A percentile compares a stretch with the other conserved stretches of the same genome.
Evolutionary conservation across 257 asterid genomes (phyloP).

Genomic region (Ophiorrhiza pumila): DNA sequence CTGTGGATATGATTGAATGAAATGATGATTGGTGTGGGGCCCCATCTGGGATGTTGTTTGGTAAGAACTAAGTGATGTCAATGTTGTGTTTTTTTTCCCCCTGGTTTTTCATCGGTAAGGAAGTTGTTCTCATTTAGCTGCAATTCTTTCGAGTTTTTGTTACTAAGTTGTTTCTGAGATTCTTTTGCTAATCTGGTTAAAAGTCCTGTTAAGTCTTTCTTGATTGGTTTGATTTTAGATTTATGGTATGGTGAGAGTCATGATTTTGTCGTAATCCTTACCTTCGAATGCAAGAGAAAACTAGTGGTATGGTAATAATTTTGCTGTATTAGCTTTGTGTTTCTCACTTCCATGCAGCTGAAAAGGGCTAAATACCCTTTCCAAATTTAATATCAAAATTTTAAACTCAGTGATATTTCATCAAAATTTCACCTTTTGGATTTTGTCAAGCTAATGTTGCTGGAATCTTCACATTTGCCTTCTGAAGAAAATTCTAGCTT

Average conservation of each 20-base stretch:
- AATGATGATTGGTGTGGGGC: constrained; percentile 29
- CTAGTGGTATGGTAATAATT: neutral
- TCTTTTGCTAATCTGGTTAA: neutral
- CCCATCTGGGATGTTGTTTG: constrained; percentile 18
- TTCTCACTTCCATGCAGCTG: neutral
- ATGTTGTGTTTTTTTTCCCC: constrained; percentile 6
- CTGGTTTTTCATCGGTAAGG: constrained; percentile 16
- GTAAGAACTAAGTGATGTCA: neutral
- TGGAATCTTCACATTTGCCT: neutral
- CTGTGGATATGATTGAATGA: constrained; percentile 14
- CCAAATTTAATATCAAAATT: neutral
- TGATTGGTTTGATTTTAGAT: neutral
- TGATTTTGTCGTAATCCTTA: neutral
- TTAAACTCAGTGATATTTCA: neutral
- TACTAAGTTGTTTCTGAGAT: neutral
- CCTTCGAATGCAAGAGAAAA: neutral
- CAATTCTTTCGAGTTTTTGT: neutral
- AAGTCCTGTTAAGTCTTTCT: neutral
- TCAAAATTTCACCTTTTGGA: neutral
- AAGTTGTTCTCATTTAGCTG: constrained; percentile 24
- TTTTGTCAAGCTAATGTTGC: neutral
- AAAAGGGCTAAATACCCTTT: neutral
- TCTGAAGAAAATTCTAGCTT: neutral
- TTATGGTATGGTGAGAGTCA: neutral
- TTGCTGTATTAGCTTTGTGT: neutral